These are phyloP conservation scores for Sporothrix variecibatus DNA, from an alignment of 2,329 filamentous ascomycete genomes.

Conservation along the genomic window DNA sequence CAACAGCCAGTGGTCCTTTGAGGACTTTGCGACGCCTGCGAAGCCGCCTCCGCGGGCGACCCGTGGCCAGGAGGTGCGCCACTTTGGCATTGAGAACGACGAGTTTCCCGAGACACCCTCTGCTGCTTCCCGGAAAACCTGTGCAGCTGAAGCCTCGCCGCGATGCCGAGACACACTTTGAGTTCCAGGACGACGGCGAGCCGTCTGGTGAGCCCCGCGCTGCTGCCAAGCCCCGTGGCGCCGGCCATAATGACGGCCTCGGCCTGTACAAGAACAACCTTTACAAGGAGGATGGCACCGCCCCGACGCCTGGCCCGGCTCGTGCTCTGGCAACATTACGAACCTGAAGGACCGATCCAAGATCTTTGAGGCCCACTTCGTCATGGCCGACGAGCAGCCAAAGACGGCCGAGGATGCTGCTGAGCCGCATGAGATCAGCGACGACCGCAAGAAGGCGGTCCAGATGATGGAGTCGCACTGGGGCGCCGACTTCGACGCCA, in stretches of 20 bases:
- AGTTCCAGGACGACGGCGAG: conserved; percentile 74
- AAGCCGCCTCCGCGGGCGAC: conserved; percentile 67
- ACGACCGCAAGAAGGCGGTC: conserved; percentile 67
- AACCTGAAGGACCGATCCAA: conserved; percentile 74
- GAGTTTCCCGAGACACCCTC: conserved; percentile 59
- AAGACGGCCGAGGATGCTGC: conserved; percentile 30
- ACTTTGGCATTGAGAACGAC: conserved; percentile 75
- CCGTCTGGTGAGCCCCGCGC: conserved; percentile 53
- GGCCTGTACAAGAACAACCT: conserved; percentile 78
- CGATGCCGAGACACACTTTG: conserved; percentile 80
- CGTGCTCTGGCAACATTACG: conserved; percentile 64
- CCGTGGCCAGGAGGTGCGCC: conserved; percentile 69
- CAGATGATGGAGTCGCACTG: conserved; percentile 72
- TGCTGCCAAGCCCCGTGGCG: conserved; percentile 52
- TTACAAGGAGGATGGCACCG: conserved; percentile 59
- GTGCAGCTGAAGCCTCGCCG: conserved; percentile 69
- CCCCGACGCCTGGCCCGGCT: conserved; percentile 40
- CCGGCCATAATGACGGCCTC: conserved; percentile 66
- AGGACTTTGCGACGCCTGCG: conserved; percentile 81
- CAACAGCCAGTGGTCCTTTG: conserved; percentile 79
- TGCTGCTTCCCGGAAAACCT: conserved; percentile 48
- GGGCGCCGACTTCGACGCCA: conserved; percentile 50
- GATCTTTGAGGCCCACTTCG: conserved; percentile 77
- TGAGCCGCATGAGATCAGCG: conserved; percentile 49
- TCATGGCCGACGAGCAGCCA: conserved; percentile 67